Percentiles rank a stretch among this genome's conserved stretches.
phyloP scores from a whole-genome alignment of 73 alveolate species.

The Paramecium caudatum region DNA sequence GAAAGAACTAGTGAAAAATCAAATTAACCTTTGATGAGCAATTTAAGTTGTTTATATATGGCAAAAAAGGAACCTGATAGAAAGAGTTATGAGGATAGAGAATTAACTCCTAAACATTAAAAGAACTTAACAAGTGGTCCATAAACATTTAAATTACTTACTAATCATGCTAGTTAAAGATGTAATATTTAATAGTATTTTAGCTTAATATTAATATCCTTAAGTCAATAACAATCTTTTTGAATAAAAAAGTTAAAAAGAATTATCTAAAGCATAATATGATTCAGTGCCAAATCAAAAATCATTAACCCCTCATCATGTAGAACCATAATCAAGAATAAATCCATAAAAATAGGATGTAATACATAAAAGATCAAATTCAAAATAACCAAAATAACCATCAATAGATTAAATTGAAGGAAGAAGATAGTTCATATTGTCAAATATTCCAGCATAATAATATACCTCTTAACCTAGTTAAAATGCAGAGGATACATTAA shows the following conservation, averaged over 20 bases:
- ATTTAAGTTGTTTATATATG: constrained; percentile 2
- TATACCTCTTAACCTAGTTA: constrained; percentile 7
- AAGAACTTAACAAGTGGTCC: constrained; percentile 4
- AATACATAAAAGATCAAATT: constrained; percentile 11
- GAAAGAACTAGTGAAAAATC: not conserved
- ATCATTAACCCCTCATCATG: constrained; percentile 17
- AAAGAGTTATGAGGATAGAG: not conserved
- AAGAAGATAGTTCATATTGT: constrained; percentile 41
- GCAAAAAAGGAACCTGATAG: constrained; percentile 16
- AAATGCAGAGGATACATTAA: constrained; percentile 12
- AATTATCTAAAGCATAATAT: not conserved
- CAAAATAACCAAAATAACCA: constrained; percentile 20
- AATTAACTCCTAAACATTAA: constrained; percentile 34
- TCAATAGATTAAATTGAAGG: constrained; percentile 61
- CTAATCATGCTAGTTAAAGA: constrained; percentile 32
- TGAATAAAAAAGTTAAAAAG: constrained; percentile 28
- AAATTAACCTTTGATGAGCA: not conserved
- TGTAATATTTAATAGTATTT: constrained; percentile 24
- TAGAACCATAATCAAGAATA: constrained; percentile 8
- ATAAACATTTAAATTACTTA: not conserved
- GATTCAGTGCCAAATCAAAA: constrained; percentile 3
- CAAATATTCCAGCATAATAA: not conserved
- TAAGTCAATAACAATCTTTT: constrained; percentile 1
- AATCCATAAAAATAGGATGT: not conserved
- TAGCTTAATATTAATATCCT: constrained; percentile 25